Conservation (phyloP, 2,329 filamentous ascomycete genomes). For the Colletotrichum lini region DNA sequence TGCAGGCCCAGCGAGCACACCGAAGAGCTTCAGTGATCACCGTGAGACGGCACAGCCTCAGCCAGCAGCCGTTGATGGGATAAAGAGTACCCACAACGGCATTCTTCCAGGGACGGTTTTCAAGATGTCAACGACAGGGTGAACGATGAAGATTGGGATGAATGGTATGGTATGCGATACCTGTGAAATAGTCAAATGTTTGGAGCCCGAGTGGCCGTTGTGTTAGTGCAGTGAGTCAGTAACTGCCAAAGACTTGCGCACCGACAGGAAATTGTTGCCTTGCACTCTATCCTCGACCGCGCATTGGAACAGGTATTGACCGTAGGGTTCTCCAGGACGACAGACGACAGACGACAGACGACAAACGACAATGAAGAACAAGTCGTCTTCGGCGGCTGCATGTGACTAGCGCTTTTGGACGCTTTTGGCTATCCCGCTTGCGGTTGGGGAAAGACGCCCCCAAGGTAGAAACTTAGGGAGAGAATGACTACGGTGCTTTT, state of each 20-base stretch:
- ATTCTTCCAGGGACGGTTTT: not conserved
- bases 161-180: not conserved
- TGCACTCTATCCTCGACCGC: too few species aligned
- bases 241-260: conserved; percentile 10
- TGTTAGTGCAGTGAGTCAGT: not conserved
- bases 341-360: not conserved
- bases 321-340: too few species aligned
- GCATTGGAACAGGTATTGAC: not conserved
- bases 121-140: not conserved
- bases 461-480: not conserved
- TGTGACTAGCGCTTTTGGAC: not conserved
- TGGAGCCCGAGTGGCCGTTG: not conserved
- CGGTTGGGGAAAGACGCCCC: conserved; percentile 7
- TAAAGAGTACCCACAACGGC: not conserved
- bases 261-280: conserved; percentile 10
- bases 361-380: conserved; percentile 5
- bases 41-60: conserved; percentile 31
- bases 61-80: not conserved
- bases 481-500: not conserved
- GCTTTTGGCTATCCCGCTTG: conserved; percentile 18
- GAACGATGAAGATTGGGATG: not conserved
- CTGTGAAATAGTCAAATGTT: conserved; percentile 10
- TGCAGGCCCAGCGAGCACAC: not conserved
- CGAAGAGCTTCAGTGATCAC: conserved; percentile 8
- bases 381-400: conserved; percentile 7